phyloP scores from a whole-genome alignment of 805 yeast genomes.

The Wickerhamomyces strasburgensis region DNA sequence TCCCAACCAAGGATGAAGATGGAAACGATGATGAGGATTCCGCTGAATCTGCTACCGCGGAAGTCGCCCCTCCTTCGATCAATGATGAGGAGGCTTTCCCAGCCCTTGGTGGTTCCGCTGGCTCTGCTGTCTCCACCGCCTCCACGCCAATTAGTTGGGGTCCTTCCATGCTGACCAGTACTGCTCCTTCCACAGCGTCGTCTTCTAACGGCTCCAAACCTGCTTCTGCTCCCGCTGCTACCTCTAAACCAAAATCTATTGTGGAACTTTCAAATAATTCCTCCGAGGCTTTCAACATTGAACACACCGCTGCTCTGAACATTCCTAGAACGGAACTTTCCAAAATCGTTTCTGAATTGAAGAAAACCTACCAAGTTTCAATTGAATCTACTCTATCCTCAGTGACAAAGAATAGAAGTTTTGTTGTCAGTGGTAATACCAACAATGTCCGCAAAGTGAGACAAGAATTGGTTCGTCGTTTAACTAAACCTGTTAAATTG shows the following conservation, averaged over 20 bases:
- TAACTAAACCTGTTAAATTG: slow-evolving; percentile 67
- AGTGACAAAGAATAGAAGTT: slow-evolving; percentile 72
- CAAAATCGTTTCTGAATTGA: slow-evolving; percentile 59
- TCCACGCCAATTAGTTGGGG: slow-evolving; percentile 27
- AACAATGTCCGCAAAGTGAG: slow-evolving; percentile 64
- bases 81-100: slow-evolving; percentile 60
- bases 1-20: too few species aligned
- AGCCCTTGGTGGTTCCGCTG: slow-evolving; percentile 45
- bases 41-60: slow-evolving; percentile 7
- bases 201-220: slow-evolving; percentile 10
- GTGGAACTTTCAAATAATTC: slow-evolving; percentile 31
- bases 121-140: slow-evolving; percentile 20
- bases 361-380: slow-evolving; percentile 54
- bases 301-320: slow-evolving; percentile 60
- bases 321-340: slow-evolving; percentile 62
- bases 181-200: slow-evolving; percentile 24
- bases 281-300: slow-evolving; percentile 77
- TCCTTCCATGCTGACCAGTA: slow-evolving; percentile 28
- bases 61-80: slow-evolving; percentile 34
- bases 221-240: slow-evolving; percentile 38
- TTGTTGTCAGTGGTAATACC: slow-evolving; percentile 72
- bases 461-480: slow-evolving; percentile 66
- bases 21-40: slow-evolving; percentile 1
- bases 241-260: slow-evolving; percentile 32
- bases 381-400: slow-evolving; percentile 81